Conservation (phyloP, 768 basidiomycete genomes). For the Inosperma sp. region DNA sequence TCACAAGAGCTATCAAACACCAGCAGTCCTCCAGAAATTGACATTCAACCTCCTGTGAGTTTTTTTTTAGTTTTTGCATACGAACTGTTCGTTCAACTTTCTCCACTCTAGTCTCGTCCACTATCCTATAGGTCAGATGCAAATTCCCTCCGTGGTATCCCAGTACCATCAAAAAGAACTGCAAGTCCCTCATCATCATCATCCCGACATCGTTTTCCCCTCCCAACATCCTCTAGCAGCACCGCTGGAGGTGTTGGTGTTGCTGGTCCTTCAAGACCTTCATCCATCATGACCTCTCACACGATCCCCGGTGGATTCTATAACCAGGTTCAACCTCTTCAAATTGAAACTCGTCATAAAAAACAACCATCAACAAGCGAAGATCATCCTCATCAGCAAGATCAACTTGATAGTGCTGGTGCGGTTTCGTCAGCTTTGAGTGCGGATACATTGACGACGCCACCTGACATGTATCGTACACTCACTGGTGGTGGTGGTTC, state of each 20-base stretch:
- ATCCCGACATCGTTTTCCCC: too few species aligned
- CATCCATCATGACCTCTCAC: too few species aligned
- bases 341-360: constrained; percentile 2
- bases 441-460: constrained; percentile 30
- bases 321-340: too few species aligned
- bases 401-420: constrained; percentile 25
- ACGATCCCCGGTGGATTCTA: too few species aligned
- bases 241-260: too few species aligned
- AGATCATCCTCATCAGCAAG: not conserved
- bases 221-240: too few species aligned
- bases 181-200: too few species aligned
- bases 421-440: constrained; percentile 29
- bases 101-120: constrained; percentile 19
- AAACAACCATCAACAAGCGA: not conserved
- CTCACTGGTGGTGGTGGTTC: too few species aligned
- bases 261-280: too few species aligned
- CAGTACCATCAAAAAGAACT: too few species aligned
- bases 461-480: constrained; percentile 14
- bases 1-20: constrained; percentile 1
- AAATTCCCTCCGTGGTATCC: constrained; percentile 1
- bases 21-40: constrained; percentile 30
- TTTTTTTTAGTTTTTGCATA: not conserved
- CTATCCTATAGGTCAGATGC: constrained; percentile 20
- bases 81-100: constrained; percentile 9
- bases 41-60: constrained; percentile 37